Evolutionary conservation across 768 basidiomycete genomes (phyloP).

Genomic region (Rhizopogon rudus): DNA sequence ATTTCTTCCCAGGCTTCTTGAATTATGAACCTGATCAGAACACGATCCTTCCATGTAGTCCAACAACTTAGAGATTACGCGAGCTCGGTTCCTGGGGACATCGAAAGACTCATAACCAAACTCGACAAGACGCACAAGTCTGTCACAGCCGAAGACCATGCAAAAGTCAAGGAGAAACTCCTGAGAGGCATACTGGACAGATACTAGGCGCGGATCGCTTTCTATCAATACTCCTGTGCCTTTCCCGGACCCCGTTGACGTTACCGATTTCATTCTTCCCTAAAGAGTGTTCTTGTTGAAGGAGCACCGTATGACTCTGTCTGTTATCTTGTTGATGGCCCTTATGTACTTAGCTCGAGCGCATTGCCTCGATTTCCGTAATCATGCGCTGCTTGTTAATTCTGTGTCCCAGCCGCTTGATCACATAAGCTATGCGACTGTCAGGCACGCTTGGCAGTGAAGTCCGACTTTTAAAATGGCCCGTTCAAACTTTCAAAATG

Average conservation of each 20-base stretch:
- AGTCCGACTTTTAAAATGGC: no score
- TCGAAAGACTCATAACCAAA: conserved; percentile 46
- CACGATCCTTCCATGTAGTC: conserved; percentile 28
- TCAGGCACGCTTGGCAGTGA: no score
- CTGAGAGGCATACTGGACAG: conserved; percentile 30
- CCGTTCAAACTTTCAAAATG: no score
- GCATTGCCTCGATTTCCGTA: no score
- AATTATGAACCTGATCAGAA: conserved; percentile 1
- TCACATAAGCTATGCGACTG: no score
- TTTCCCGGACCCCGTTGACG: background rate
- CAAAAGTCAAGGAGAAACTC: conserved; percentile 29
- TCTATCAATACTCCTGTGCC: background rate
- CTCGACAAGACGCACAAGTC: conserved; percentile 53
- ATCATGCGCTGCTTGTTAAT: no score
- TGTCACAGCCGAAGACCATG: conserved; percentile 26
- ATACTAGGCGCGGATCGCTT: conserved; percentile 13
- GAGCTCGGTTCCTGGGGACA: conserved; percentile 41
- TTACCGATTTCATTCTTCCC: background rate
- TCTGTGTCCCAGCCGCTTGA: no score
- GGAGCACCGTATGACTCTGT: background rate
- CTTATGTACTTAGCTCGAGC: no score
- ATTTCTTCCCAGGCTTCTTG: conserved; percentile 11
- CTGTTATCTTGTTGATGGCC: background rate
- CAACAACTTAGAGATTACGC: conserved; percentile 37
- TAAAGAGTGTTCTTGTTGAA: background rate